Percentiles rank a stretch among this genome's conserved stretches.
phyloP scores from a whole-genome alignment of 2,329 filamentous ascomycete genomes.

The Aspergillus intermedius region DNA sequence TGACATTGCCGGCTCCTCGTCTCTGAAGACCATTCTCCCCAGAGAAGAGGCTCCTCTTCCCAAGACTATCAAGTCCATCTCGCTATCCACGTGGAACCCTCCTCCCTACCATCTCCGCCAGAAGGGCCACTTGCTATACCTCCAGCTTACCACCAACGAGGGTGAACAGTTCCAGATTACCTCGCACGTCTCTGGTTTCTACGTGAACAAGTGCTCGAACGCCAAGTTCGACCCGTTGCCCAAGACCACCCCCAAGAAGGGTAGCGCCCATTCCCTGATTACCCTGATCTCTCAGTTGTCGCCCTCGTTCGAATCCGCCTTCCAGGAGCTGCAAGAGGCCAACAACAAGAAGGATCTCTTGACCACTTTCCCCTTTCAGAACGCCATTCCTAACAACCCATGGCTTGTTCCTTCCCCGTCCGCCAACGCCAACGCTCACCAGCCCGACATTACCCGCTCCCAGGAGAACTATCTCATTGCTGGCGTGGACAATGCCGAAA shows the following conservation, averaged over 20 bases:
- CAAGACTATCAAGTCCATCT: slow-evolving; percentile 84
- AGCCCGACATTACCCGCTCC: slow-evolving; percentile 76
- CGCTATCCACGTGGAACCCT: slow-evolving; percentile 92
- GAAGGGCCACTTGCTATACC: slow-evolving; percentile 86
- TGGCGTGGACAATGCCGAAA: slow-evolving; percentile 89
- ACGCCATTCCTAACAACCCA: slow-evolving; percentile 83
- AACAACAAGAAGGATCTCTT: slow-evolving; percentile 82
- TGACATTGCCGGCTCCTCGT: slow-evolving; percentile 64
- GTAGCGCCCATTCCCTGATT: slow-evolving; percentile 77
- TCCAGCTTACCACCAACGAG: slow-evolving; percentile 83
- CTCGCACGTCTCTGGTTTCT: slow-evolving; percentile 89
- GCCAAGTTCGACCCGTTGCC: slow-evolving; percentile 90
- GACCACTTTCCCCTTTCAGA: slow-evolving; percentile 91
- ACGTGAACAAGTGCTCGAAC: slow-evolving; percentile 92
- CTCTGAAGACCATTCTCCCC: slow-evolving; percentile 66
- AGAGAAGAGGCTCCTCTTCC: slow-evolving; percentile 61
- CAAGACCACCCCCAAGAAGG: slow-evolving; percentile 67
- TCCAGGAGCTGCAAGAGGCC: slow-evolving; percentile 72
- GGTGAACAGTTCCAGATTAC: slow-evolving; percentile 94
- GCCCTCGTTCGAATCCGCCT: slow-evolving; percentile 70
- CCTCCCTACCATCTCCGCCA: slow-evolving; percentile 86
- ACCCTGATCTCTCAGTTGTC: slow-evolving; percentile 72
- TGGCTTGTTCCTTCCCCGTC: slow-evolving; percentile 72
- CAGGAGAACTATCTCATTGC: slow-evolving; percentile 89
- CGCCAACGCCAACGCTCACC: slow-evolving; percentile 62